phyloP scores from a whole-genome alignment of 306 rosid genomes.

The apple (Malus domestica) region DNA sequence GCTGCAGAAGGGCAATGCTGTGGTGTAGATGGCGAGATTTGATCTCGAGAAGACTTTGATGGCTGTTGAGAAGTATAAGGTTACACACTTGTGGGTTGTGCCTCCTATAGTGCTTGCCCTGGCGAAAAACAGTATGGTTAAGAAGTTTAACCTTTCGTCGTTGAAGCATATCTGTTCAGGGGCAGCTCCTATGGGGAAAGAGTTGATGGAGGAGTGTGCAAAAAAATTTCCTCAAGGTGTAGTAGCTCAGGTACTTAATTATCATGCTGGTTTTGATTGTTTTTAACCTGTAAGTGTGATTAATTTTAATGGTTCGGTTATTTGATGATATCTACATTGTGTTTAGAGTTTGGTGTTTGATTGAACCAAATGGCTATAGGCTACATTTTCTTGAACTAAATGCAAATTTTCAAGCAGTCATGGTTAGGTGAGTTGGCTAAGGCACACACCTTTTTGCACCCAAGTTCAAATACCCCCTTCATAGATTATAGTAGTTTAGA shows the following conservation, averaged over 20 bases:
- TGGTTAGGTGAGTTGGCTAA: background rate
- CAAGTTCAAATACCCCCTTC: background rate
- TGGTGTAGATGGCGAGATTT: conserved; percentile 48
- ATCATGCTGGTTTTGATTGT: background rate
- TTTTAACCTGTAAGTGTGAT: background rate
- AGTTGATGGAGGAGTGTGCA: conserved; percentile 65
- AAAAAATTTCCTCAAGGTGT: conserved; percentile 40
- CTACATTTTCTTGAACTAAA: background rate
- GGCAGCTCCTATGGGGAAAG: conserved; percentile 86
- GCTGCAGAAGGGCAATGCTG: conserved; percentile 51
- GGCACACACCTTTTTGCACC: background rate
- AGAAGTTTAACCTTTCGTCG: conserved; percentile 56
- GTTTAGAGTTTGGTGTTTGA: background rate
- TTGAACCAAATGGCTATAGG: background rate
- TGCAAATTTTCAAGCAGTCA: background rate
- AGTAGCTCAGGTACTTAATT: conserved; percentile 46
- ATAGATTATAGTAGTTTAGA: background rate
- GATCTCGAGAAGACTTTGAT: conserved; percentile 42
- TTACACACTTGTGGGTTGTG: conserved; percentile 70
- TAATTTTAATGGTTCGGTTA: background rate
- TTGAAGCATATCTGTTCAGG: conserved; percentile 62
- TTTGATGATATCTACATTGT: background rate
- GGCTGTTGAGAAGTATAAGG: conserved; percentile 50
- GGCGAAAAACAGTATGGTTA: conserved; percentile 51
- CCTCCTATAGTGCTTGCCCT: conserved; percentile 74